Evolutionary conservation across 2,329 filamentous ascomycete genomes (phyloP), one percentile per base, ranked within the genome.

Genomic region (Fusarium hainanense): DNA sequence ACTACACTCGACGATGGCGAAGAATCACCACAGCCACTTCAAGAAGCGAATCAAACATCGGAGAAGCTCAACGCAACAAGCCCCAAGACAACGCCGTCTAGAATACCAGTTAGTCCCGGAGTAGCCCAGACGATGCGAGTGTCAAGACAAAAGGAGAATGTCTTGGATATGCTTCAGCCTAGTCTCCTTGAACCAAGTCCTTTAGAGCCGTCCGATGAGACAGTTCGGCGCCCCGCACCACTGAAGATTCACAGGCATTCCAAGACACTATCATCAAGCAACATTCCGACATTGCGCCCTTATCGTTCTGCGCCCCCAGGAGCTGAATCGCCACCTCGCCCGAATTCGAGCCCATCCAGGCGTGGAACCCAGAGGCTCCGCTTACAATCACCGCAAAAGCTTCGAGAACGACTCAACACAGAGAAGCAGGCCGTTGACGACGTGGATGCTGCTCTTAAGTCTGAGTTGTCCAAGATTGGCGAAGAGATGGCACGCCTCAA

Each of bases 391-490:
- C 86, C 90, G 0, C 91, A 92, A 72, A 94, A 92, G 77, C 83
- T 95, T 21, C 92, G 94, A 20, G 94, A 98, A 81, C 90, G 95
- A 34, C 85, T 98, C 1, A 91, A 95, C 74, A 90, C 88, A 49
- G 94, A 97, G 78, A 93, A 94, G 79, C 89, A 88, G 58, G 87
- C 90, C 1, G 88, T 94, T 18, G 88, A 89, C 7, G 88, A 90
- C 11, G 89, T 90, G 0, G 92, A 94, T 66, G 85, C 86, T 4
- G 87, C 87, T 6, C 80, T 98, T 16, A 89, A 91, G 77, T 88
- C 89, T 7, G 94, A 98, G 77, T 83, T 98, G 11, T 88, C 88
- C 52, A 91, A 91, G 69, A 95, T 98, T 73, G 88, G 92, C 2
- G 89, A 93, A 61, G 94, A 98, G 77, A 88, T 97, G 82, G 89